Evolutionary conservation across 805 yeast genomes (phyloP).

Genomic region (Vanderwaltozyma yarrowii): DNA sequence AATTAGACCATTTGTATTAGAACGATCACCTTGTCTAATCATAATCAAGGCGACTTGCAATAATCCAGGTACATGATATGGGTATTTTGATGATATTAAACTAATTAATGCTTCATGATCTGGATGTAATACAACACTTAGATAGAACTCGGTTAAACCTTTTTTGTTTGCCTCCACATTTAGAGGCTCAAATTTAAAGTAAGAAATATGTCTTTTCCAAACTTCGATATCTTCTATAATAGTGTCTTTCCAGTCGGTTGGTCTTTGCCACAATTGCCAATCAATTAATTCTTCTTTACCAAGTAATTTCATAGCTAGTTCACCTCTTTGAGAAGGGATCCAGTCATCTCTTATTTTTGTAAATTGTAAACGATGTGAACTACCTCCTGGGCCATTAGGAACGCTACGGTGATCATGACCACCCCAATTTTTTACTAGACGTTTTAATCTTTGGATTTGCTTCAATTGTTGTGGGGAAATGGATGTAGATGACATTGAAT

Average conservation of each 20-base stretch:
- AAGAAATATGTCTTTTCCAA: slow-evolving; percentile 37
- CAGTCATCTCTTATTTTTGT: slow-evolving; percentile 73
- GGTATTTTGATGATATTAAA: slow-evolving; percentile 43
- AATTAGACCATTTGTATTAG: slow-evolving; percentile 58
- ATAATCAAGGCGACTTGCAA: slow-evolving; percentile 68
- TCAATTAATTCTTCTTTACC: slow-evolving; percentile 30
- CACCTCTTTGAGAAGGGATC: slow-evolving; percentile 59
- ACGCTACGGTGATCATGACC: slow-evolving; percentile 64
- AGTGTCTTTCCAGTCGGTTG: slow-evolving; percentile 42
- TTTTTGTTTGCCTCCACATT: slow-evolving; percentile 29
- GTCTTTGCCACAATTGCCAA: slow-evolving; percentile 30
- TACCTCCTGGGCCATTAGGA: slow-evolving; percentile 47
- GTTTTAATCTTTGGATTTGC: slow-evolving; percentile 44
- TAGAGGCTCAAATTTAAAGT: slow-evolving; percentile 41
- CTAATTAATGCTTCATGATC: slow-evolving; percentile 65
- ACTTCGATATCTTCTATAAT: slow-evolving; percentile 32
- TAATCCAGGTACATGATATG: slow-evolving; percentile 72
- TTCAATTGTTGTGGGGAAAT: slow-evolving; percentile 58
- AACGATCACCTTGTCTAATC: slow-evolving; percentile 64
- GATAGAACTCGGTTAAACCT: slow-evolving; percentile 41
- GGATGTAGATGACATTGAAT: slow-evolving; percentile 59
- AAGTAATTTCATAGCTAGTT: slow-evolving; percentile 50
- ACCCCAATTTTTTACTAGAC: slow-evolving; percentile 71
- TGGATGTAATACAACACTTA: slow-evolving; percentile 60
- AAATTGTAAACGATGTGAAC: slow-evolving; percentile 52